A percentile compares a stretch with the other conserved stretches of the same genome.
Evolutionary conservation across 495 filamentous ascomycete genomes (phyloP).

Genomic region (Aspergillus incahuasiensis): DNA sequence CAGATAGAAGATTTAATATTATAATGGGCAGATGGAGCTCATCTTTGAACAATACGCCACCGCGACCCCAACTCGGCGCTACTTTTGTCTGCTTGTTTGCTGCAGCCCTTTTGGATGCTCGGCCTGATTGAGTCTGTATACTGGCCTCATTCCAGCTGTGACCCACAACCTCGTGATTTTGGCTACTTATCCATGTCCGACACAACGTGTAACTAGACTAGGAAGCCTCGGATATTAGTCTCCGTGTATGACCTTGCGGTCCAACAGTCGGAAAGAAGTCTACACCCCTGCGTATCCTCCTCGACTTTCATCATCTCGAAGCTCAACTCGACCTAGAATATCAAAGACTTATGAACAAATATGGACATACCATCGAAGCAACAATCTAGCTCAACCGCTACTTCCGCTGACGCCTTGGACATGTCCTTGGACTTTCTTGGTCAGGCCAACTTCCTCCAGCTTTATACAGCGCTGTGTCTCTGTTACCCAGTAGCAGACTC

Average conservation of each 20-base stretch:
- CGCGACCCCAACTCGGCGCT: too few relatives aligned
- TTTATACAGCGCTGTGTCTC: conserved; percentile 45
- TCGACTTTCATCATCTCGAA: background rate
- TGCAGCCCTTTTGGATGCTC: background rate
- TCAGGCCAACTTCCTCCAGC: background rate
- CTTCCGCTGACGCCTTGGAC: too few relatives aligned
- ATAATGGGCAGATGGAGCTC: background rate
- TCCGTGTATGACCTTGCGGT: background rate
- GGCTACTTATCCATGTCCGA: background rate
- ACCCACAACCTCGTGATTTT: too few relatives aligned
- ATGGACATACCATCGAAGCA: too few relatives aligned
- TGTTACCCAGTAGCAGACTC: conserved; percentile 24
- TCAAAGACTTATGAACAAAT: too few relatives aligned
- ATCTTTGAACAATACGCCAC: background rate
- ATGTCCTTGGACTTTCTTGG: too few relatives aligned
- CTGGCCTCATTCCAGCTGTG: too few relatives aligned
- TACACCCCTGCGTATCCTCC: background rate
- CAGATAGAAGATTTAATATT: background rate
- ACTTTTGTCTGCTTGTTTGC: background rate
- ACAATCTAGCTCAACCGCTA: too few relatives aligned
- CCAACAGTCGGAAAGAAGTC: background rate
- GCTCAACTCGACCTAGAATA: too few relatives aligned
- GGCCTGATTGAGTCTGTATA: background rate
- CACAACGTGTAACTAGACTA: background rate
- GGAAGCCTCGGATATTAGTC: background rate